phyloP scores from a whole-genome alignment of 2,329 filamentous ascomycete species.

The Pseudogymnoascus sp. region DNA sequence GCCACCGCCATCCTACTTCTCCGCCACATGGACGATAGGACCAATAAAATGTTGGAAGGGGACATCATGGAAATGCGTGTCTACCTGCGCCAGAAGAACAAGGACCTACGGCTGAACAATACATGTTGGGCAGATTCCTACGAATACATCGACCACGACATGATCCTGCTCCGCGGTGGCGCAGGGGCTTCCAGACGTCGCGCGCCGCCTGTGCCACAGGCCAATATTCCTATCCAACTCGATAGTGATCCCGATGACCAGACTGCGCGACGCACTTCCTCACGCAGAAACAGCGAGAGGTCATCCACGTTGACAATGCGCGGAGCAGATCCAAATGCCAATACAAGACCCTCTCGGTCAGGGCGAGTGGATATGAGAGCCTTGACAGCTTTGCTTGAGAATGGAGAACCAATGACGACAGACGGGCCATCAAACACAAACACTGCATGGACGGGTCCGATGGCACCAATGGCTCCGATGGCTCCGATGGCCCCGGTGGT shows the following conservation, averaged over 20 bases:
- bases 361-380: background rate
- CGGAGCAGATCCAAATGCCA: background rate
- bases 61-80: slow-evolving; percentile 29
- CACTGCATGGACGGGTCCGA: too few species aligned
- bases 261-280: background rate
- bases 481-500: background rate
- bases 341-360: background rate
- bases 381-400: background rate
- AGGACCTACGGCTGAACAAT: slow-evolving; percentile 30
- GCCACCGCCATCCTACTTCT: slow-evolving; percentile 28
- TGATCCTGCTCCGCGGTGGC: slow-evolving; percentile 9
- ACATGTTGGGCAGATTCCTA: slow-evolving; percentile 29
- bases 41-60: slow-evolving; percentile 25
- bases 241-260: background rate
- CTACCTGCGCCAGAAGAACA: slow-evolving; percentile 26
- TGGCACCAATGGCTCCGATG: background rate
- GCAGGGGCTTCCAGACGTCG: background rate
- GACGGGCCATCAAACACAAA: background rate
- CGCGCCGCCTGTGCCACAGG: background rate
- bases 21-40: slow-evolving; percentile 25
- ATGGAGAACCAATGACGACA: background rate
- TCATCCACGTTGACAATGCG: background rate
- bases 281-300: background rate
- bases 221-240: background rate
- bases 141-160: slow-evolving; percentile 24